Conservation (phyloP, 257 asterid species). For the Nicotiana otophora region DNA sequence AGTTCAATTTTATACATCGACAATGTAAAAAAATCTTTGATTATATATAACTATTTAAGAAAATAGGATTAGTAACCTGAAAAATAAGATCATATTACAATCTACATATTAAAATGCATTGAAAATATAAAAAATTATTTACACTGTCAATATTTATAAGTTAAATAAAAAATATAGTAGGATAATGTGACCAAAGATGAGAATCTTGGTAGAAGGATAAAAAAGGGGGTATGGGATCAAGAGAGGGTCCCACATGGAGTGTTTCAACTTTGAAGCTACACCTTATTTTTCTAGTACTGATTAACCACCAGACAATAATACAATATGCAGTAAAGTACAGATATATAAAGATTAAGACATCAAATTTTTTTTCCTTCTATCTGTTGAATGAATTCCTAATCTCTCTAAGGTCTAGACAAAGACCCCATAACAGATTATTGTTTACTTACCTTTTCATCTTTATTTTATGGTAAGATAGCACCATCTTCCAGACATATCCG, state of each 20-base stretch:
- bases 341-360: not conserved
- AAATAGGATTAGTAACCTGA: no score
- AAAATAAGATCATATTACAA: no score
- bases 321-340: not conserved
- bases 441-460: constrained; percentile 32
- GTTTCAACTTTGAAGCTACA: constrained; percentile 6
- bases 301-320: not conserved
- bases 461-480: constrained; percentile 13
- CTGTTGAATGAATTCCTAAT: not conserved
- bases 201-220: not conserved
- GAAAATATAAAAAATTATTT: not conserved
- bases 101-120: no score
- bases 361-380: not conserved
- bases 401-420: not conserved
- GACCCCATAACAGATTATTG: constrained; percentile 5
- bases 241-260: not conserved
- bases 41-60: not conserved
- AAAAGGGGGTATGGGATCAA: not conserved
- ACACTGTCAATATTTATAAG: not conserved
- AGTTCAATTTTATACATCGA: not conserved
- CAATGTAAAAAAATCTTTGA: not conserved
- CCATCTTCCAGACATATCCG: constrained; percentile 21
- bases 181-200: not conserved
- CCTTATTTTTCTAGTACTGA: not conserved
- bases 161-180: not conserved